These are phyloP conservation scores for Penicillium sp. DNA, from an alignment of 2,329 filamentous ascomycete species.

Conservation along the genomic window DNA sequence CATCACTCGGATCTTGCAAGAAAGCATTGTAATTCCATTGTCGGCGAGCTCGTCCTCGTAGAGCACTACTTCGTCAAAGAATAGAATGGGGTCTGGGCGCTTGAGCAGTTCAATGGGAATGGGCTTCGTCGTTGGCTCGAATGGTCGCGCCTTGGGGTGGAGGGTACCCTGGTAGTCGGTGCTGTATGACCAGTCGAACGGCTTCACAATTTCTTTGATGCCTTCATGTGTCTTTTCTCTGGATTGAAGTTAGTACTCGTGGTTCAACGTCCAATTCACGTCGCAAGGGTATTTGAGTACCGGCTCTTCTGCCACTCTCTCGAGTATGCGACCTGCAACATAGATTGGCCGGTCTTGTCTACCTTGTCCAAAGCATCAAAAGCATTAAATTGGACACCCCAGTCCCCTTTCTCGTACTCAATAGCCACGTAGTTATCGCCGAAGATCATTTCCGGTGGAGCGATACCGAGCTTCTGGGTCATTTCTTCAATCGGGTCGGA, in stretches of 20 bases:
- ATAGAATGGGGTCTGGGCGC: constrained; percentile 87
- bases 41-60: constrained; percentile 98
- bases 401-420: constrained; percentile 71
- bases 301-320: constrained; percentile 77
- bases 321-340: constrained; percentile 93
- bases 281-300: constrained; percentile 37
- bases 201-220: constrained; percentile 91
- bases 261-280: background rate
- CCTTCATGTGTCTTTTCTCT: constrained; percentile 79
- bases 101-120: constrained; percentile 87
- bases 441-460: constrained; percentile 98
- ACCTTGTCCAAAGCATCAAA: constrained; percentile 86
- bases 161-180: constrained; percentile 81
- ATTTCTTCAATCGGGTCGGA: constrained; percentile 85
- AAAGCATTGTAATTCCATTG: constrained; percentile 89
- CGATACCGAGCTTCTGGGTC: constrained; percentile 75
- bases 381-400: constrained; percentile 79
- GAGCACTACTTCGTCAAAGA: constrained; percentile 93
- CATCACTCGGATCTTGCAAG: constrained; percentile 91
- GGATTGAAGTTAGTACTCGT: constrained; percentile 37
- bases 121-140: constrained; percentile 50
- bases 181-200: constrained; percentile 98
- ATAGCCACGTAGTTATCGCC: constrained; percentile 86
- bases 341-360: constrained; percentile 87
- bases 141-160: constrained; percentile 37